Conservation (phyloP, 2,329 filamentous ascomycete genomes). For the Immersiporthe knoxdaviesiana region DNA sequence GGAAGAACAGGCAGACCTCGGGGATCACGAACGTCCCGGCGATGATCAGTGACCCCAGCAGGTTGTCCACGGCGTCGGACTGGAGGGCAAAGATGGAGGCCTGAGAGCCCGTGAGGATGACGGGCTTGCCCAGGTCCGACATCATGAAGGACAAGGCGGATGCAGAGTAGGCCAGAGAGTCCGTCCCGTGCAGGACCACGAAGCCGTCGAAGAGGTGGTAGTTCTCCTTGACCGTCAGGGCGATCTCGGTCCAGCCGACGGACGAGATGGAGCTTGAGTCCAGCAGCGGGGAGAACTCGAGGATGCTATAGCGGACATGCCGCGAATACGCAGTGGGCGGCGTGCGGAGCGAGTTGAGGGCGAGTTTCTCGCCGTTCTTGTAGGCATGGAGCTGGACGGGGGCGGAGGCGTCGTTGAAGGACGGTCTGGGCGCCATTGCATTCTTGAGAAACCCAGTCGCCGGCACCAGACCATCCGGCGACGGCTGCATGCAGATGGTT, state of each 20-base stretch:
- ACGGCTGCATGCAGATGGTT: constrained; percentile 89
- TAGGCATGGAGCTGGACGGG: constrained; percentile 56
- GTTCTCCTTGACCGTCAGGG: constrained; percentile 77
- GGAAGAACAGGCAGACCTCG: constrained; percentile 92
- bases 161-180: constrained; percentile 86
- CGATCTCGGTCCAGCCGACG: constrained; percentile 83
- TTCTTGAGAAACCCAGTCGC: constrained; percentile 79
- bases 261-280: constrained; percentile 91
- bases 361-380: constrained; percentile 51
- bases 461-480: constrained; percentile 78
- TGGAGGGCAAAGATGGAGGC: constrained; percentile 89
- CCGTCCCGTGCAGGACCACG: constrained; percentile 87
- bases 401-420: constrained; percentile 78
- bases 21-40: constrained; percentile 92
- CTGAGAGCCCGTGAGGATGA: constrained; percentile 81
- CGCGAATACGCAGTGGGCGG: constrained; percentile 79
- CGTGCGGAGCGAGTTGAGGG: constrained; percentile 73
- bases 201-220: constrained; percentile 90
- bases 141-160: constrained; percentile 94
- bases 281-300: constrained; percentile 82
- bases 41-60: constrained; percentile 85
- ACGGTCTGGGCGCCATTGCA: constrained; percentile 79
- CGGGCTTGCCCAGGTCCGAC: constrained; percentile 85
- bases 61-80: constrained; percentile 88
- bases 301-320: constrained; percentile 79